Percentiles rank a stretch among this genome's conserved stretches.
phyloP scores from a whole-genome alignment of 1,284 basidiomycete species.

The Meira miltonrushii region DNA sequence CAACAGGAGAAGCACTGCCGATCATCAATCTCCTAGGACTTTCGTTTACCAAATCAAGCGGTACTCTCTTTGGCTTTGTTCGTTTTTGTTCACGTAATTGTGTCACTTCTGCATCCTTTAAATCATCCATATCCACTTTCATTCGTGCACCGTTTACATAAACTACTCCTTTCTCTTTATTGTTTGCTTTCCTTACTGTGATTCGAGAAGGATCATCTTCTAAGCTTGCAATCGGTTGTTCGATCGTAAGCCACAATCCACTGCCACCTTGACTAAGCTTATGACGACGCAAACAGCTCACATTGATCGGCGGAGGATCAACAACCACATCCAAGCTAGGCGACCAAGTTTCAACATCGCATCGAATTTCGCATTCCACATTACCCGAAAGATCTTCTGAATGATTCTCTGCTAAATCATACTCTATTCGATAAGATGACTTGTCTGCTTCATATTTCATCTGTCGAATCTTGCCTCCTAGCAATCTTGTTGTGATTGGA shows the following conservation, averaged over 20 bases:
- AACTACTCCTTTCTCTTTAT: slow-evolving; percentile 67
- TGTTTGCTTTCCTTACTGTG: slow-evolving; percentile 61
- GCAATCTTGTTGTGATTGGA: slow-evolving; percentile 75
- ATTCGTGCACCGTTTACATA: slow-evolving; percentile 85
- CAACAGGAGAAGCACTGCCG: background rate
- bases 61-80: slow-evolving; percentile 75
- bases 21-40: background rate
- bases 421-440: slow-evolving; percentile 75
- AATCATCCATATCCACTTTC: slow-evolving; percentile 82
- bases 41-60: slow-evolving; percentile 66
- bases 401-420: slow-evolving; percentile 59
- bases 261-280: slow-evolving; percentile 80
- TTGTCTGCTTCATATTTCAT: slow-evolving; percentile 83
- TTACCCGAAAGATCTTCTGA: slow-evolving; percentile 7
- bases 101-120: slow-evolving; percentile 83
- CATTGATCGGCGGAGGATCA: slow-evolving; percentile 82
- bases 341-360: slow-evolving; percentile 89
- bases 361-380: slow-evolving; percentile 89
- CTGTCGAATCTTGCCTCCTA: slow-evolving; percentile 69
- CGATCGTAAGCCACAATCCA: slow-evolving; percentile 91
- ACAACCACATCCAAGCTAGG: slow-evolving; percentile 80
- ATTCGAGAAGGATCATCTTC: slow-evolving; percentile 66
- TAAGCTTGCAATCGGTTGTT: slow-evolving; percentile 73
- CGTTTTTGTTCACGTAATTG: slow-evolving; percentile 76
- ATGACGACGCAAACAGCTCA: slow-evolving; percentile 80